Conservation (phyloP, 257 asterid species). For the Lycium ferocissimum region DNA sequence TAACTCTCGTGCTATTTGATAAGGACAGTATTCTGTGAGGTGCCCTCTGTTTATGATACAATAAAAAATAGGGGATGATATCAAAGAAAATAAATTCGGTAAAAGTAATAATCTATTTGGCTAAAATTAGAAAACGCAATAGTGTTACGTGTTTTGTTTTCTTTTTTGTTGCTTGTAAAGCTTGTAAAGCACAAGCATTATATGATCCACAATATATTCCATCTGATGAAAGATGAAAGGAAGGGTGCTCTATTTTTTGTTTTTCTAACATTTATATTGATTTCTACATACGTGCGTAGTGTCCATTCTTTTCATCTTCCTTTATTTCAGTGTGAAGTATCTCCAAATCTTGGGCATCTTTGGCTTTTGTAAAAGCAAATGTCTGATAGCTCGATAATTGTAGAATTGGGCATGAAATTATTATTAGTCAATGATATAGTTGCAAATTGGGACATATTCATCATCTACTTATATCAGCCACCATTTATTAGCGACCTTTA, state of each 20-base stretch:
- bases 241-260: neutral
- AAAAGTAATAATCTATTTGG: neutral
- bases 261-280: neutral
- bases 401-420: neutral
- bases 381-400: neutral
- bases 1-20: neutral
- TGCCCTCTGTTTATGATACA: neutral
- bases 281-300: neutral
- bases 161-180: too few species aligned
- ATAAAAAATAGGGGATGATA: neutral
- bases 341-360: neutral
- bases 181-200: neutral
- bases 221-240: neutral
- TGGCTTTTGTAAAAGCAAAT: neutral
- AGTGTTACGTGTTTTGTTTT: neutral
- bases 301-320: neutral
- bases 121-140: neutral
- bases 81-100: neutral
- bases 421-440: slow-evolving; percentile 11
- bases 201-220: neutral
- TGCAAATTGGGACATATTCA: slow-evolving; percentile 3
- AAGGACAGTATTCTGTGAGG: neutral
- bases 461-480: neutral
- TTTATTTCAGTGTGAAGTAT: neutral
- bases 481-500: neutral